These are phyloP conservation scores for Kodamaea jinghongensis DNA, from an alignment of 805 yeast genomes.

Conservation along the genomic window DNA sequence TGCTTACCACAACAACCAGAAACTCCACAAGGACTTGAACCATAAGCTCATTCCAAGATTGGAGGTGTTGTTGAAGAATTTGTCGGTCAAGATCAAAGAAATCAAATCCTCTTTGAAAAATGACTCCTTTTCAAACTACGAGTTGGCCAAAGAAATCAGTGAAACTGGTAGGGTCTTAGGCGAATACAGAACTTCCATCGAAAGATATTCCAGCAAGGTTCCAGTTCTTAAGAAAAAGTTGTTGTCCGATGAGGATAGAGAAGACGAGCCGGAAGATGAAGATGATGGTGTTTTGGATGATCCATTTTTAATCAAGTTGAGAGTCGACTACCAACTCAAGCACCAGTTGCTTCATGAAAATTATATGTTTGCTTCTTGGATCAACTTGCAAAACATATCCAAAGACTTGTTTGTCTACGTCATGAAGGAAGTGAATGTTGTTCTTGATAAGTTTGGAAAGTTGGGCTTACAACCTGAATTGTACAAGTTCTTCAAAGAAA, in stretches of 20 bases:
- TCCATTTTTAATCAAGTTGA: slow-evolving; percentile 40
- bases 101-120: slow-evolving; percentile 38
- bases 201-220: slow-evolving; percentile 33
- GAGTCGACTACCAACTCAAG: slow-evolving; percentile 39
- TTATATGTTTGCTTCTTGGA: slow-evolving; percentile 40
- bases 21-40: slow-evolving; percentile 30
- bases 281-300: slow-evolving; percentile 32
- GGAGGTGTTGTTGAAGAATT: slow-evolving; percentile 34
- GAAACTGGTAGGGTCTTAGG: slow-evolving; percentile 57
- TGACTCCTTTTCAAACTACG: slow-evolving; percentile 39
- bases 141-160: slow-evolving; percentile 43
- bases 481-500: slow-evolving; percentile 23
- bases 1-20: slow-evolving; percentile 23
- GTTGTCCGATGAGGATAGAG: slow-evolving; percentile 17
- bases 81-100: slow-evolving; percentile 39
- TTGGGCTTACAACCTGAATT: slow-evolving; percentile 22
- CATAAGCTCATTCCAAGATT: slow-evolving; percentile 36
- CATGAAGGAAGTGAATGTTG: slow-evolving; percentile 32
- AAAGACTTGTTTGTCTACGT: slow-evolving; percentile 37
- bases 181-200: slow-evolving; percentile 30
- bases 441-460: slow-evolving; percentile 34
- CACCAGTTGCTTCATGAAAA: slow-evolving; percentile 41
- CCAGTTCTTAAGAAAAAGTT: slow-evolving; percentile 27
- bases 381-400: slow-evolving; percentile 41
- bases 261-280: slow-evolving; percentile 21